A percentile compares a stretch with the other conserved stretches of the same genome.
These are phyloP conservation scores for Cylindricascospora bacillispora DNA, from an alignment of 1,139 yeast species.

Conservation along the genomic window DNA sequence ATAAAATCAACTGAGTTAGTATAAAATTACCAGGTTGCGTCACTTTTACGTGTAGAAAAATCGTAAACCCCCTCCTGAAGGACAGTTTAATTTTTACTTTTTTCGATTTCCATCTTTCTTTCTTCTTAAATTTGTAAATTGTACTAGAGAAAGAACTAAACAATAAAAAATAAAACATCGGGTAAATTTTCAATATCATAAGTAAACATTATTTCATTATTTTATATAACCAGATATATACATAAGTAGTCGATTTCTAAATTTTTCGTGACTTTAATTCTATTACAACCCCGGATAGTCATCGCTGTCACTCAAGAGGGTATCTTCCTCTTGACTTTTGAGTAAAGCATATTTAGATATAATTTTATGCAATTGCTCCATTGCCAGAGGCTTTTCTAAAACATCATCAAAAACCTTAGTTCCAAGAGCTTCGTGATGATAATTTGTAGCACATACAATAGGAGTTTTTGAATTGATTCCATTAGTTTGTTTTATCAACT, in stretches of 20 bases:
- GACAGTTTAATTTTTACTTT: too few species aligned
- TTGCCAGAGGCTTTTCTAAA: conserved; percentile 62
- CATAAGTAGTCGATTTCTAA: too few species aligned
- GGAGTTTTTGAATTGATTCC: conserved; percentile 70
- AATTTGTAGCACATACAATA: conserved; percentile 64
- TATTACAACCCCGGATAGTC: conserved; percentile 1
- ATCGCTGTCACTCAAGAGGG: conserved; percentile 23
- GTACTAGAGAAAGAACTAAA: background rate
- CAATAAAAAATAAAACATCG: background rate
- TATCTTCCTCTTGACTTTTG: conserved; percentile 24
- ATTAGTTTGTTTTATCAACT: conserved; percentile 62
- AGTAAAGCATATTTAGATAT: conserved; percentile 22
- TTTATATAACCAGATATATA: background rate
- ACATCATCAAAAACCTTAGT: conserved; percentile 54
- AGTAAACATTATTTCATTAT: background rate
- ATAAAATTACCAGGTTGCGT: too few species aligned
- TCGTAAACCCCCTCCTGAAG: too few species aligned
- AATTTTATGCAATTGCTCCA: conserved; percentile 29
- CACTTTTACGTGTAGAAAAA: too few species aligned
- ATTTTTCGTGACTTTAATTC: too few species aligned
- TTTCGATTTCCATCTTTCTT: too few species aligned
- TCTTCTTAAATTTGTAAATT: too few species aligned
- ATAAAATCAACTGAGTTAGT: too few species aligned
- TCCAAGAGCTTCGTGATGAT: conserved; percentile 53
- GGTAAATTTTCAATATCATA: background rate